Base-by-base conservation (phyloP, 139 green algal genomes). In the Tetratostichococcus sp. region DNA sequence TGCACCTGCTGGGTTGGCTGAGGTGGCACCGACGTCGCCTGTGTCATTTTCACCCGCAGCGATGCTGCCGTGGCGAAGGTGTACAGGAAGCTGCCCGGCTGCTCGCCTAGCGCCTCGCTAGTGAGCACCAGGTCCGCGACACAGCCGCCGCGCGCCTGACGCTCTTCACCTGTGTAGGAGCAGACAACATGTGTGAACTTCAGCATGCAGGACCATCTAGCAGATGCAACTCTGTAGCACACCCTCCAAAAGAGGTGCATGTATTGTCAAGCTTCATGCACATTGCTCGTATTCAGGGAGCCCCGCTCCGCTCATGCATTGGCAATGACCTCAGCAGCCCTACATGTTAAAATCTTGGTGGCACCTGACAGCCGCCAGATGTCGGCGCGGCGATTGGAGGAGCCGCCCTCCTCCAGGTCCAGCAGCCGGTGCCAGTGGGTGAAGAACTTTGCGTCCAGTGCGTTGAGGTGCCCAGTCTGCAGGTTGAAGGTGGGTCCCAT, bases 361-460 rank as follows among this genome's bases (percentile, higher is more conserved):
- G 31, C 33, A 80, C 79, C 80, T 58, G 77, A 50, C 35, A 89
- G 67, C 4, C 76, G 78, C 91, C 91, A 96, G 72, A 94, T 83
- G 68, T 91, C 87, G 28, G 83, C 50, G 1, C 81, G 59, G 43
- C 77, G 74, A 0, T 33, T 25, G 0, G 43, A 39, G 4, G 76
- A 39, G 4, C 71, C 79, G 21, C 35, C 75, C 76, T 93, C 87
- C 82, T 96, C 91, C 50, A 91, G 80, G n/a, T 91, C 85, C 14
- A 95, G 65, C 74, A 94, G 85, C 4, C 23, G 28, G 34, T 83
- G 43, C 91, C 91, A 96, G 31, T 90, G 82, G 1, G n/a, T 17
- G 30, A 92, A 77, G 77, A 95, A 96, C 2, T 74, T 72, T 2
- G 76, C 77, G 67, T 88, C 75, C 30, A 72, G 59, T 1, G 70